Base-by-base conservation (phyloP, 257 asterid species). In the Nicotiana obtusifolia region DNA sequence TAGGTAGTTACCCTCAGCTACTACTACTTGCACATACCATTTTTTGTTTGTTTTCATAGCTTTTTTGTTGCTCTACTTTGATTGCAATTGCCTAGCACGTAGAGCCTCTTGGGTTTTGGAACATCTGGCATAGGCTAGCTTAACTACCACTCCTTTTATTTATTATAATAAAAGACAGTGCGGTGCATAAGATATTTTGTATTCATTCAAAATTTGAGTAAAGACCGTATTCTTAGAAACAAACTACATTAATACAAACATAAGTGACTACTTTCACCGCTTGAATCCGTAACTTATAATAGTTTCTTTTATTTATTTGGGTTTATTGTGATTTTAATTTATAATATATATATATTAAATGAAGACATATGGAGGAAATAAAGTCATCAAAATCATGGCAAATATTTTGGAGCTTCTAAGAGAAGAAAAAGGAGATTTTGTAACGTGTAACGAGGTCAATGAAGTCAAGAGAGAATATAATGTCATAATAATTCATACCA, bases 381-480 rank as follows among this genome's bases (percentile, higher is more conserved):
- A 71, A 71, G 79, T 73, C 24, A 73, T 44, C 37, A 49, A 73
- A 14, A 47, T 73, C 7, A 47, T 14, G 15, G 79, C 37, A 47
- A 47, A 22, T 0, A 0, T 0, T 73, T 73, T 80, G 85, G 73
- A 24, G 22, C 64, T 73, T 54, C 80, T 26, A 64, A 47, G 7
- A 81, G 77, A 81, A 20, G 78, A 73, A 47, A 47, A 47, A 73
- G 2, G 7, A 78, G 88, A 80, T 83, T 76, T 81, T 24, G 62
- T 35, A 64, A 76, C 87, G 49, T 37, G 30, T 60, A 71, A 82
- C 82, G 85, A 90, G 86, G 92, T 86, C 91, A 83, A 83, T 83
- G 11, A 61, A 86, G 90, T 86, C 82, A 79, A 86, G 44, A 69
- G 64, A 56, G 64, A 65, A 26, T 80, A 73, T 44, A 24, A 7